A percentile compares a stretch with the other conserved stretches of the same genome.
These are phyloP conservation scores for Metschnikowia lochheadii DNA, from an alignment of 805 yeast genomes.

Conservation along the genomic window DNA sequence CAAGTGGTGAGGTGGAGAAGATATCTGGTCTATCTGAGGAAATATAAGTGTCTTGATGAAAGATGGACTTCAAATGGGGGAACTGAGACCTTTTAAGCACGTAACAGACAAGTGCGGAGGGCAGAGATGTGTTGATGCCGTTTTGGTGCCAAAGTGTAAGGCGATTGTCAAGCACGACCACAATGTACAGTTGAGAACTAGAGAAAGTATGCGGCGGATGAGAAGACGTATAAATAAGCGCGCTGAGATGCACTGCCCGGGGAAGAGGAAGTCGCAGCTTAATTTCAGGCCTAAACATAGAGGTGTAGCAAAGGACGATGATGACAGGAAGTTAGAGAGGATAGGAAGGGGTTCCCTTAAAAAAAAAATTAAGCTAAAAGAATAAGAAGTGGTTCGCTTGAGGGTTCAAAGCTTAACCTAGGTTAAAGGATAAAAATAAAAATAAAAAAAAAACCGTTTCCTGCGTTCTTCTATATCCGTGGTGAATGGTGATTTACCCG, in stretches of 20 bases:
- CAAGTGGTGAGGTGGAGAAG: neutral
- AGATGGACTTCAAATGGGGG: no score
- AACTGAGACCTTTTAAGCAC: neutral
- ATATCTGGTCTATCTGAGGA: no score
- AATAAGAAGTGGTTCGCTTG: no score
- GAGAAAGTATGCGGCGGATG: neutral
- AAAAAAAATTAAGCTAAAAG: no score
- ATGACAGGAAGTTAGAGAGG: no score
- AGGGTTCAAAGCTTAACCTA: no score
- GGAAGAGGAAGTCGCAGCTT: neutral
- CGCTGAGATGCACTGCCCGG: conserved; percentile 1
- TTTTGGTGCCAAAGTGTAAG: neutral
- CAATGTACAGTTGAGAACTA: neutral
- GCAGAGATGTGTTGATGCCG: neutral
- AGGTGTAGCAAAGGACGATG: neutral
- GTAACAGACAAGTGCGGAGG: neutral
- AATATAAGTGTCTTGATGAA: no score
- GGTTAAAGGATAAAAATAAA: no score
- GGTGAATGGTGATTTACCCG: neutral
- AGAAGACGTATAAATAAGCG: neutral
- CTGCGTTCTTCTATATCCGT: neutral
- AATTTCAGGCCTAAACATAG: no score
- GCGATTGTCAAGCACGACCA: neutral
- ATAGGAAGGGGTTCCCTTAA: no score
- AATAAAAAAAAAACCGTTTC: no score